Evolutionary conservation across 208 protist genomes (phyloP).

Genomic region (Crithidia expoeki): DNA sequence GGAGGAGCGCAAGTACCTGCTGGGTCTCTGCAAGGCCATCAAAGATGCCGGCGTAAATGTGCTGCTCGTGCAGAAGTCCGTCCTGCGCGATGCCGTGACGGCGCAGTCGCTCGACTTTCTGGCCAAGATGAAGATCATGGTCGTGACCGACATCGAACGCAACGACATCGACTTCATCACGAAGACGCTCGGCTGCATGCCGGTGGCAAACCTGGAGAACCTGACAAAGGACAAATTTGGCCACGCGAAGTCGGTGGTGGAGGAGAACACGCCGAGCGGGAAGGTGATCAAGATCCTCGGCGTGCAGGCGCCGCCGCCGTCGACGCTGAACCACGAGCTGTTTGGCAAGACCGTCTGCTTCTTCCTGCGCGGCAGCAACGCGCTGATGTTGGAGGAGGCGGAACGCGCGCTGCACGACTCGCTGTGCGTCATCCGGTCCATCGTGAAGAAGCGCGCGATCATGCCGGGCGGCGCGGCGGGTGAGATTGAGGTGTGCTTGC

Average conservation of each 20-base stretch:
- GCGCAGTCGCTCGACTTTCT: conserved; percentile 98
- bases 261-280: conserved; percentile 88
- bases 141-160: conserved; percentile 99
- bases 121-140: conserved; percentile 99
- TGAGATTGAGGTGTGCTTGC: conserved; percentile 96
- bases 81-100: conserved; percentile 98
- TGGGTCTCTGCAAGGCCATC: conserved; percentile 98
- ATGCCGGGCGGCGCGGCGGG: conserved; percentile 97
- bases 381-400: conserved; percentile 97
- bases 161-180: conserved; percentile 99
- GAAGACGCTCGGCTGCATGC: conserved; percentile 97
- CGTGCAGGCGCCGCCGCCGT: conserved; percentile 63
- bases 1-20: conserved; percentile 98
- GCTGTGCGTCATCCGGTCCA: conserved; percentile 98
- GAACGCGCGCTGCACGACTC: conserved; percentile 99
- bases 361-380: conserved; percentile 97
- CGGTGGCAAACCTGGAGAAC: conserved; percentile 96
- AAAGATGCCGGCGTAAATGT: conserved; percentile 98
- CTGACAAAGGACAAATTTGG: conserved; percentile 98
- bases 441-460: conserved; percentile 97
- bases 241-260: conserved; percentile 93
- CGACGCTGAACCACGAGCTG: conserved; percentile 56
- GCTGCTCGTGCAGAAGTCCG: conserved; percentile 99
- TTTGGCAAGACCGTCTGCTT: conserved; percentile 96
- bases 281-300: conserved; percentile 97